Evolutionary conservation across 2,329 filamentous ascomycete species (phyloP), one percentile per base, ranked within the genome.

Genomic region (Calonectria fujianensis): DNA sequence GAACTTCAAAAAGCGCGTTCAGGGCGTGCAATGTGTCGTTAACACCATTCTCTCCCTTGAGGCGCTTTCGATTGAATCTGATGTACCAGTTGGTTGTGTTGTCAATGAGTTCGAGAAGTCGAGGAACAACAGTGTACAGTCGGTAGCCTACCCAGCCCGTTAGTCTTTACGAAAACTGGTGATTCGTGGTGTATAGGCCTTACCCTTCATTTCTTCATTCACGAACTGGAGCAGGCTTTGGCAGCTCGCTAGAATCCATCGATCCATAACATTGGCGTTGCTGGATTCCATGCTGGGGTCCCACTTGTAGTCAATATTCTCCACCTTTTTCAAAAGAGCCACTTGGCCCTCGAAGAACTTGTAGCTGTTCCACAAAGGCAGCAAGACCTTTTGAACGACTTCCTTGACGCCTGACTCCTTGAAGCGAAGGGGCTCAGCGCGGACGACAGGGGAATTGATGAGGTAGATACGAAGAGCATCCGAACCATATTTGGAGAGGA

Each of bases 81-180:
- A 98, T 98, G 86, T 98, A 98, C 96, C 96, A 98, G 86, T 98
- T 98, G n/a, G 96, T 98, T 5, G 95, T 96, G 86, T 97, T 96
- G 82, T 98, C 96, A 78, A 98, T 97, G 81, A 98, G 90, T 73
- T 90, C 91, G 24, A 98, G 90, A 74, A 98, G 87, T 76, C 94
- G 91, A 10, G 96, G 96, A 57, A 98, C 96, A 57, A 98, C 96
- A 1, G 96, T 98, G 85, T 98, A 98, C 45, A 96, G 86, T 51
- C 94, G 93, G 83, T 95, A 95, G 9, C 88, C 93, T 89, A 65
- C 0, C 8, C 41, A 4, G 57, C 18, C 67, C 18, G 37, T 80
- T 69, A 75, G 72, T 13, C 51, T 39, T 24, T 16, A 3, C 18
- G 4, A 24, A 20, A 54, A 29, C 10, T 54, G 1, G 11, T 37